Conservation (phyloP, 2,329 filamentous ascomycete genomes). For the Colletotrichum cereale region DNA sequence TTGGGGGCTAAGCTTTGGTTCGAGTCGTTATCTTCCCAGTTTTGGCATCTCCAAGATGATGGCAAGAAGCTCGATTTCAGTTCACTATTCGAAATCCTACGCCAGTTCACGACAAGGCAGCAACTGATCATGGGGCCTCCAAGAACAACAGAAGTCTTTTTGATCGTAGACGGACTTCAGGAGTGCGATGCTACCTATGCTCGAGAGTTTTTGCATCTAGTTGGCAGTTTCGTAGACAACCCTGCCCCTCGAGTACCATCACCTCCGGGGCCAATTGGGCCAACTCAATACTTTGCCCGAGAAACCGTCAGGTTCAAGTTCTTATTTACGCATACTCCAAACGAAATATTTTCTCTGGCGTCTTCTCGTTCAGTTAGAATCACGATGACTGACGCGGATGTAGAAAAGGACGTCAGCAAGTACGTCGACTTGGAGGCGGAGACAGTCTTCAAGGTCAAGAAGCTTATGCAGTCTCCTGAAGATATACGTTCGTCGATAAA, state of each 20-base stretch:
- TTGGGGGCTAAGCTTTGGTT: slow-evolving; percentile 41
- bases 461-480: neutral
- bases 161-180: slow-evolving; percentile 44
- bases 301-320: slow-evolving; percentile 34
- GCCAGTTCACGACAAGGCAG: slow-evolving; percentile 22
- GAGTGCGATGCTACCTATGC: slow-evolving; percentile 35
- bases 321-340: slow-evolving; percentile 28
- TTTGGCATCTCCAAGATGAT: slow-evolving; percentile 18
- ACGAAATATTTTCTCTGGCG: slow-evolving; percentile 9
- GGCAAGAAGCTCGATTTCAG: slow-evolving; percentile 15
- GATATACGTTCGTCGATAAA: slow-evolving; percentile 31
- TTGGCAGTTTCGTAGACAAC: slow-evolving; percentile 11
- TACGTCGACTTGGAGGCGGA: slow-evolving; percentile 40
- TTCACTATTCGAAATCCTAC: slow-evolving; percentile 42
- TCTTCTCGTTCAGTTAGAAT: neutral
- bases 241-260: neutral
- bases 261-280: neutral
- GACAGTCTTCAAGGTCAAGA: neutral
- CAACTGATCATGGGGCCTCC: neutral
- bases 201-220: slow-evolving; percentile 25
- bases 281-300: neutral
- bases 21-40: slow-evolving; percentile 28
- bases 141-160: slow-evolving; percentile 36
- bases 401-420: slow-evolving; percentile 27
- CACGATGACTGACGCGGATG: slow-evolving; percentile 34